Base-by-base conservation (phyloP, 139 green algal genomes). In the Coelastrella sp. region DNA sequence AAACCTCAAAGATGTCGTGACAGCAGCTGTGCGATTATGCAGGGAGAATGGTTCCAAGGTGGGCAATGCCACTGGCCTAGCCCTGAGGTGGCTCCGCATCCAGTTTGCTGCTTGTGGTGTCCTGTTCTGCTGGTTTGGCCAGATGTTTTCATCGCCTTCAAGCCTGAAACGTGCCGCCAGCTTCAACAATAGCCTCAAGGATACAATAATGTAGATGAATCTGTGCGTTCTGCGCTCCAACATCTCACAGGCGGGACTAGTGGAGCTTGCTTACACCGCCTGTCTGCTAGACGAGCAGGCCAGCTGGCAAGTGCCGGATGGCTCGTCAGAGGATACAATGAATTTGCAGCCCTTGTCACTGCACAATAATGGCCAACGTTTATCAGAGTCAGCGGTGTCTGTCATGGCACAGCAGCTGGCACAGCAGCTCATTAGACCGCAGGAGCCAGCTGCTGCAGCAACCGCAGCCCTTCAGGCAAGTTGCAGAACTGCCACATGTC, bases 31-130 rank as follows among this genome's bases (percentile, higher is more conserved):
- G 0, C 80, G 89, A 5, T 22, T 92, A 6, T 92, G 89, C 22
- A 71, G 94, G 5, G 90, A 96, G 81, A 75, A 85, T 0, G 92
- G 92, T 19, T 68, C 86, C 4, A 73, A 94, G 92, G 94, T 95
- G 65, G 22, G 80, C 23, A 59, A 3, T 71, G 65, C 19, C 13
- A 20, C 3, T 32, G 11, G 13, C 74, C 7, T 14, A 60, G 23
- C 10, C 32, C 32, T 47, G 32, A 47, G 32, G 32, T 47, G 32
- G 32, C 32, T 47, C 32, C 32, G 32, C 32, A 47, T 47, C 32
- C 32, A 47, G 32, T 2, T 47, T 47, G 32, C 32, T 47, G 32
- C 32, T 47, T 47, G 32, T 47, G 32, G 32, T 47, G 32, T 47
- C 32, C 32, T 47, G 32, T 47, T 1, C 32, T 47, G 32, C 32